A percentile compares a stretch with the other conserved stretches of the same genome.
These are phyloP conservation scores for Sporormia fimetaria DNA, from an alignment of 495 filamentous ascomycete genomes.

Conservation along the genomic window DNA sequence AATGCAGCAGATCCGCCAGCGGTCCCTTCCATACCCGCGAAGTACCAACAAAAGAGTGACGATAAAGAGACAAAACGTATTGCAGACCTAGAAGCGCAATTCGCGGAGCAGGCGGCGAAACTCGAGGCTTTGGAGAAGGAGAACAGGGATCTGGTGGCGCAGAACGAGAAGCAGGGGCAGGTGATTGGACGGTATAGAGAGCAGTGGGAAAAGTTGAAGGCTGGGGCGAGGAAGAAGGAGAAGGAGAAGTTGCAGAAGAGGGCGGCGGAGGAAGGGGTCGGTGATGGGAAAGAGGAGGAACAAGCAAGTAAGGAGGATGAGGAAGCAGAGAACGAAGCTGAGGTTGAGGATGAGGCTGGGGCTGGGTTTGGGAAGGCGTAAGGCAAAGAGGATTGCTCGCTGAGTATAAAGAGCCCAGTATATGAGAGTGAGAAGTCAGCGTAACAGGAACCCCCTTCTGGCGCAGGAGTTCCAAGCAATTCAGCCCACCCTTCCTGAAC, in stretches of 20 bases:
- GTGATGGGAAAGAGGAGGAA: slow-evolving; percentile 1
- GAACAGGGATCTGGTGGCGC: slow-evolving; percentile 41
- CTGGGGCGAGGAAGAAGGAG: slow-evolving; percentile 4
- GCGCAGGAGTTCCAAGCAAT: no score
- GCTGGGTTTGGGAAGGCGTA: slow-evolving; percentile 20
- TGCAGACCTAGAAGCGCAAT: slow-evolving; percentile 46
- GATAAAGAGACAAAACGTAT: slow-evolving; percentile 38
- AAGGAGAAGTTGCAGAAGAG: slow-evolving; percentile 1
- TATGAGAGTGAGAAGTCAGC: no score
- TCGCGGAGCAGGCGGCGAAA: slow-evolving; percentile 40
- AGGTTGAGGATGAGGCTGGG: slow-evolving; percentile 7
- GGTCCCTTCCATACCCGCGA: background rate
- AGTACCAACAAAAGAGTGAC: slow-evolving; percentile 7
- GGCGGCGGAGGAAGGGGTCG: background rate
- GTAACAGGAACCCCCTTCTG: no score
- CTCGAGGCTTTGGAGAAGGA: slow-evolving; percentile 39
- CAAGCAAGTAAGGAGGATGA: slow-evolving; percentile 11
- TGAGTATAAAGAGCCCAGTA: no score
- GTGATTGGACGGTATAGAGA: no score
- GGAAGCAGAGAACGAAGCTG: slow-evolving; percentile 1
- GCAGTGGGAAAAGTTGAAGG: slow-evolving; percentile 52
- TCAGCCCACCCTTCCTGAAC: no score
- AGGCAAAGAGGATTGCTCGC: no score
- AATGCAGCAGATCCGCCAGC: slow-evolving; percentile 19
- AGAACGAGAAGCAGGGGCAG: slow-evolving; percentile 15